Evolutionary conservation across 2,329 filamentous ascomycete species (phyloP), one percentile per base, ranked within the genome.

Genomic region (Epichloe sibirici): DNA sequence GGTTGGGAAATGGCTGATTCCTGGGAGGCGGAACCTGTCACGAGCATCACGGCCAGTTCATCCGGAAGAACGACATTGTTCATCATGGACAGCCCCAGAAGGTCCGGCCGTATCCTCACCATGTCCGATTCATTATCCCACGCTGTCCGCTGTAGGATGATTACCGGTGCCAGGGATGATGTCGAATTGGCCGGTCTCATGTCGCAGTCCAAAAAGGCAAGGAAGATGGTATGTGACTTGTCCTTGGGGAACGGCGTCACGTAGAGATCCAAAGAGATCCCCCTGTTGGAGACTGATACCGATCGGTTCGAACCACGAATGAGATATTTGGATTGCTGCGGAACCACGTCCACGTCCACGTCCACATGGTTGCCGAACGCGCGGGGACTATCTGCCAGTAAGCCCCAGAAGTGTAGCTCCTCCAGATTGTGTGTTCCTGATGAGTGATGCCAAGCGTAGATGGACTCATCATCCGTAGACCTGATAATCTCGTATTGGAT

Each of bases 181-280:
- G 38, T 57, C 1, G 59, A 57, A 4, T 54, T 56, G 4, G 61
- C 60, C 6, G 56, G 52, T 25, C 62, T 56, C 13, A 65, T 55
- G 21, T 65, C 62, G 51, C 62, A 65, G 52, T 61, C 64, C 11
- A 65, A 48, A 31, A 63, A 59, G 5, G 60, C 62, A 5, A 65
- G 45, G 38, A 62, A 65, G 25, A 65, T 58, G 12, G 59, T 64
- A 2, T 55, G 58, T 0, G 62, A 65, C 13, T 49, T 52, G 48
- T 65, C 62, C 1, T 56, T 40, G 2, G 59, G 57, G n/a, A 63
- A 59, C n/a, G 61, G 62, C 5, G 62, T 58, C n/a, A 65, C 44
- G 1, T 59, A 55, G 4, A 64, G 42, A 21, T 44, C 42, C 42
- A 44, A 4, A n/a, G 34, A 15, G 4, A 39, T 15, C 5, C 4